Percentiles rank a stretch among this genome's conserved stretches.
phyloP scores from a whole-genome alignment of 2,329 filamentous ascomycete genomes.

The Elsinoe batatas region DNA sequence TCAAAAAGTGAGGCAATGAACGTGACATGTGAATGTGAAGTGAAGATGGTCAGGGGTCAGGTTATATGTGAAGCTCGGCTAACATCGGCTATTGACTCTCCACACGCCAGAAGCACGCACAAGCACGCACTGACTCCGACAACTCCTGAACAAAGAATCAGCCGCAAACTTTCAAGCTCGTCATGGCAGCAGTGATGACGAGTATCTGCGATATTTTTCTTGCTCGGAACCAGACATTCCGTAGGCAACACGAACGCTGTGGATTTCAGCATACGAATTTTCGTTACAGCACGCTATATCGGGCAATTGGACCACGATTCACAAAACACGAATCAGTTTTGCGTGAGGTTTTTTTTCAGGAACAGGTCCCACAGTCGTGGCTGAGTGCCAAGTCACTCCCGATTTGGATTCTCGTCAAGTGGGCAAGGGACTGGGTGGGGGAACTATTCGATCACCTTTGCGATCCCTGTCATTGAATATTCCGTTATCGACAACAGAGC shows the following conservation, averaged over 20 bases:
- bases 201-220: neutral
- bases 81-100: neutral
- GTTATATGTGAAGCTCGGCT: neutral
- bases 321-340: neutral
- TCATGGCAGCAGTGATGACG: neutral
- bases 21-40: neutral
- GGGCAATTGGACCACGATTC: neutral
- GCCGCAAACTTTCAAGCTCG: neutral
- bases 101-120: neutral
- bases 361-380: neutral
- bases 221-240: neutral
- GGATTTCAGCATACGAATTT: neutral
- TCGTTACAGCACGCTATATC: neutral
- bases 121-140: too few species aligned
- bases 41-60: neutral
- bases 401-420: constrained; percentile 5
- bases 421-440: constrained; percentile 1
- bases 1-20: neutral
- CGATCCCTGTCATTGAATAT: neutral
- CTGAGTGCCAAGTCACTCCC: constrained; percentile 6
- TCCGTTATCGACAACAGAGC: neutral
- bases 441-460: neutral
- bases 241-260: neutral
- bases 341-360: neutral
- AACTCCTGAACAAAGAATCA: neutral